These are phyloP conservation scores for Mycena kentingensis DNA, from an alignment of 768 basidiomycete genomes.

Conservation along the genomic window DNA sequence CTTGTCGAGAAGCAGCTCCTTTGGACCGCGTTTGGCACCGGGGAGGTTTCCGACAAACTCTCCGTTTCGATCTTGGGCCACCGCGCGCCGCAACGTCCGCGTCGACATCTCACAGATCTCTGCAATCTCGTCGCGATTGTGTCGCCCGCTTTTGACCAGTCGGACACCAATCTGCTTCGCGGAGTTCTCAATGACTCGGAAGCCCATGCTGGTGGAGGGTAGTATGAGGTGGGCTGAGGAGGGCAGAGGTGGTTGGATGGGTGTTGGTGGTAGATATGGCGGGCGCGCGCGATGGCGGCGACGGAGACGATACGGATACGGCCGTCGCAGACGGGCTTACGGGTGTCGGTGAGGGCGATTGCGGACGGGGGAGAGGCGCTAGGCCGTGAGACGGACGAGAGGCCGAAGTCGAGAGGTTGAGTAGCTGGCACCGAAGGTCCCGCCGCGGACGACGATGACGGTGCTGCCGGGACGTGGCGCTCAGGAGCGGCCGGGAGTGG, in stretches of 20 bases:
- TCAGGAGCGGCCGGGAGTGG: neutral
- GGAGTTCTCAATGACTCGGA: neutral
- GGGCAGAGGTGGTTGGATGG: neutral
- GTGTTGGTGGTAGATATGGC: neutral
- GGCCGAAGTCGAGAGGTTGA: neutral
- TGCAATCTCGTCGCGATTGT: slow-evolving; percentile 8
- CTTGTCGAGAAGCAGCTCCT: slow-evolving; percentile 1
- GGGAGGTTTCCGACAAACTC: slow-evolving; percentile 13
- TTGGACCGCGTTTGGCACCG: slow-evolving; percentile 6
- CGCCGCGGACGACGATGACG: neutral
- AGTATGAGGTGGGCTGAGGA: neutral
- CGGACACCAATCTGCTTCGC: slow-evolving; percentile 6
- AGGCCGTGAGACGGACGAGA: neutral
- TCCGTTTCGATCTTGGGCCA: neutral
- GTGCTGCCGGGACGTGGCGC: neutral
- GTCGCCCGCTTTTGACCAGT: neutral
- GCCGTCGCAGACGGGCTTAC: no score
- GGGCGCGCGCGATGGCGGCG: neutral
- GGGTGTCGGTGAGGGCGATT: neutral
- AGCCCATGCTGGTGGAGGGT: neutral
- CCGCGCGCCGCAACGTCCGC: slow-evolving; percentile 9
- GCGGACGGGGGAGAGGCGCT: no score
- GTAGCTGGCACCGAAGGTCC: neutral
- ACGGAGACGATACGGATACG: neutral
- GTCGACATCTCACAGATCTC: slow-evolving; percentile 9